phyloP scores from a whole-genome alignment of 2,329 filamentous ascomycete species.

The Nothophaeocryptopus gaeumannii region DNA sequence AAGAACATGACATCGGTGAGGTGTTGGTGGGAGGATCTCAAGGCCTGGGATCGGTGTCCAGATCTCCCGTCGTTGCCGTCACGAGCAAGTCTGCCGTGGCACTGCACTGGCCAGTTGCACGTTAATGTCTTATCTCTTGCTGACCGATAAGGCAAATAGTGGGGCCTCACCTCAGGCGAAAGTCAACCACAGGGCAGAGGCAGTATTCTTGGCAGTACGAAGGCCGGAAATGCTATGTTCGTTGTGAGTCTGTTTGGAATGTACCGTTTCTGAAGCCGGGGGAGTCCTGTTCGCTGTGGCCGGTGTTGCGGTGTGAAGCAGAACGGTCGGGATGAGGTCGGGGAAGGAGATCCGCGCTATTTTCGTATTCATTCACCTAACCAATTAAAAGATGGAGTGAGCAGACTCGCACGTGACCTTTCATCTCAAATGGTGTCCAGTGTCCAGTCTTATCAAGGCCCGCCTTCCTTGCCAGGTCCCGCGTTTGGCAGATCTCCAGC shows the following conservation, averaged over 20 bases:
- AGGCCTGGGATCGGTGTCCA: background rate
- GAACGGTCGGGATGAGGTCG: background rate
- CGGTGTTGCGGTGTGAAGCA: background rate
- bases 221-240: too few relatives aligned
- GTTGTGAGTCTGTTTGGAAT: too few relatives aligned
- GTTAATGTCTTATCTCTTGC: slow-evolving; percentile 11
- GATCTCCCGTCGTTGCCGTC: too few relatives aligned
- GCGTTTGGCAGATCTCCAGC: background rate
- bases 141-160: background rate
- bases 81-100: background rate
- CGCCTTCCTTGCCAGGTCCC: background rate
- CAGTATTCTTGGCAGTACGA: too few relatives aligned
- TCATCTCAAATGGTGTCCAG: background rate
- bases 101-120: slow-evolving; percentile 2
- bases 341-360: background rate
- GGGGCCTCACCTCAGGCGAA: background rate
- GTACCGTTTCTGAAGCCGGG: too few relatives aligned
- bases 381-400: background rate
- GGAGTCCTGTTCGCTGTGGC: too few relatives aligned
- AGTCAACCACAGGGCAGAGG: too few relatives aligned
- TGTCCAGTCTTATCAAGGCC: background rate
- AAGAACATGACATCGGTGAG: slow-evolving; percentile 10
- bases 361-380: background rate
- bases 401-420: background rate
- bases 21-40: background rate